Evolutionary conservation across 192 early-diverging fungal species (phyloP), one percentile per base, ranked within the genome.

Genomic region (Umbelopsis sp.): DNA sequence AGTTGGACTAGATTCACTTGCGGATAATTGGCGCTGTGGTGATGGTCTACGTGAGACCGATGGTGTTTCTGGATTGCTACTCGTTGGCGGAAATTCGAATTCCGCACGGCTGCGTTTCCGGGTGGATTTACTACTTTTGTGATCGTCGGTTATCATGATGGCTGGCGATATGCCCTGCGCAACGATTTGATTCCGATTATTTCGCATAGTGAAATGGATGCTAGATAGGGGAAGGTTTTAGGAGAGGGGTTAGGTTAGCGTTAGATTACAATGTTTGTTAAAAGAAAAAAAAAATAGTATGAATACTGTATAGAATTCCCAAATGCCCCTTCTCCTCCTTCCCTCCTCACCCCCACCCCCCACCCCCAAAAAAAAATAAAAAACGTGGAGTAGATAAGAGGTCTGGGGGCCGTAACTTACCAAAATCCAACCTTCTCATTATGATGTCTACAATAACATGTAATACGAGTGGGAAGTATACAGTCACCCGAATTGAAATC

Each of bases 101-200:
- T 62, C 56, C 56, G 56, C 56, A 32, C 56, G 56, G 31, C 31
- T 62, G 31, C 56, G 56, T 26, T 62, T 62, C 29, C 26, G 56
- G 29, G 56, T 62, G 17, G 56, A 80, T 66, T 84, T 84, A 24
- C 91, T 87, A 14, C 92, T 94, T 80, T 98, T 98, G 86, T 98
- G 96, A 81, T 98, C 96, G 72, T 98, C 96, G 6, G 96, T 98
- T 77, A 98, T 96, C 89, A 97, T 90, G 65, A 98, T 97, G 10
- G 96, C 94, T 6, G 95, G 91, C 22, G 95, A 95, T 44, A 93
- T 79, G 24, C 93, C 94, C 11, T 84, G 86, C 11, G 96, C 95
- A 32, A 97, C 78, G 41, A 92, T 77, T 16, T 77, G 73, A 71
- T 85, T 85, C 65, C 79, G 77, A 53, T 85, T 70, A 76, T 98